Evolutionary conservation across 768 basidiomycete species (phyloP), one percentile per base, ranked within the genome.

Genomic region (Agrocybe chaxingu): DNA sequence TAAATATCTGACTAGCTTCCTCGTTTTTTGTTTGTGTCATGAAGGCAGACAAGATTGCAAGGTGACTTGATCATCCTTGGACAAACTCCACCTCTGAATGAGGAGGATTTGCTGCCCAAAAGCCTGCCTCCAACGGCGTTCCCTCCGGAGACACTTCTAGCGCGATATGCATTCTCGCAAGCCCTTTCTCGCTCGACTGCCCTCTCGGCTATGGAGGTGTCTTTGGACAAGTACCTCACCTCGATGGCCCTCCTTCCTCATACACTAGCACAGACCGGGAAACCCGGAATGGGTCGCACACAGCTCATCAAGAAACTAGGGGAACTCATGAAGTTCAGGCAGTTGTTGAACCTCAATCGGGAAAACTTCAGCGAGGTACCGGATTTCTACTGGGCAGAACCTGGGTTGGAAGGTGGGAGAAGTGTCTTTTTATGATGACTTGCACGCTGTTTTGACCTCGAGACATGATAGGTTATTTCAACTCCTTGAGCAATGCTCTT

Each of bases 321-420:
- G 8, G 84, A 89, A 61, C 75, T 98, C 47, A 86, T 98, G 80
- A 87, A 85, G 60, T 91, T 98, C 65, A 78, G 96, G 39, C 96
- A 98, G 70, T 85, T 90, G 18, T 74, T 97, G 29, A 98, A 97
- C 60, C 79, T 98, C 46, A 92, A 89, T 59, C 75, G 87, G 40
- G 88, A 92, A 63, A 95, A 92, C 59, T 91, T 93, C 60, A 84
- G 84, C 42, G 93, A 95, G 60, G 84, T 85, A 0, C 92, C 90
- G 0, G 89, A 97, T 66, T 87, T 98, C 57, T 94, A 97, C 65
- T 98, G 96, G 95, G 78, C 87, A 12, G 92, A 97, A 62, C 92
- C 94, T 0, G 89, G 86, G 54, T 76, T 98, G 4, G 95, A 98
- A 72, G 76, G 90, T 85, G 53, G 32, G 81, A 52, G 12, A 24